Base-by-base conservation (phyloP, 768 basidiomycete genomes). In the Scleroderma bovista region DNA sequence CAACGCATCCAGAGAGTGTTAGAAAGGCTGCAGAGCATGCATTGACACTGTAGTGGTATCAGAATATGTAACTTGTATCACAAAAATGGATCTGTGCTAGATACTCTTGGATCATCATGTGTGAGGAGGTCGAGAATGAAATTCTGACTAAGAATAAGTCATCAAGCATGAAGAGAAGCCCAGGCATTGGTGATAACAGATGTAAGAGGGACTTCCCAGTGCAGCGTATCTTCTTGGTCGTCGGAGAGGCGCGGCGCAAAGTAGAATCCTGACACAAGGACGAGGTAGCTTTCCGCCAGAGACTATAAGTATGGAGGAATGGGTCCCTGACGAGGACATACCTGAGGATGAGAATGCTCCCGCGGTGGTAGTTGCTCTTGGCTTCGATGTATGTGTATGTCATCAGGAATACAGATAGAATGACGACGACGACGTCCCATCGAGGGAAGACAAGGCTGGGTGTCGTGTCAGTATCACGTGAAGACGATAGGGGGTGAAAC, bases 321-420 rank as follows among this genome's bases (percentile, higher is more conserved):
- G 23, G 24, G 13, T 29, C 19, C 10, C n/a, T 7, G 22, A 16
- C 17, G 19, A 23, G 3, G 5, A 52, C 65, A 42, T 57, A 94
- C 91, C 93, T 93, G 44, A 98, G 74, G 48, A 97, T 86, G 41
- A 99, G 81, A 51, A 96, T 96, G 58, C 89, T 93, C 42, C 96
- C 96, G 57, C 96, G 83, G 64, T 97, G 93, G 66, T 99, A 99
- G 69, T 98, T 98, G 59, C 88, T 89, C 73, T 87, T 93, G n/a
- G 93, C 93, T 70, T 99, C 96, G 60, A 98, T 96, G 65, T 96
- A 98, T 4, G 93, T 95, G 67, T 99, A 99, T 0, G 96, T 98
- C 77, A 99, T 81, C 55, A 98, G 69, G 77, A 98, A 99, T 72
- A 99, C 93, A 0, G 93, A 91, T 40, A 99, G 78, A 57, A 98